A percentile compares a stretch with the other conserved stretches of the same genome.
Evolutionary conservation across 768 basidiomycete genomes (phyloP).

Genomic region (Agaricus subrufescens): DNA sequence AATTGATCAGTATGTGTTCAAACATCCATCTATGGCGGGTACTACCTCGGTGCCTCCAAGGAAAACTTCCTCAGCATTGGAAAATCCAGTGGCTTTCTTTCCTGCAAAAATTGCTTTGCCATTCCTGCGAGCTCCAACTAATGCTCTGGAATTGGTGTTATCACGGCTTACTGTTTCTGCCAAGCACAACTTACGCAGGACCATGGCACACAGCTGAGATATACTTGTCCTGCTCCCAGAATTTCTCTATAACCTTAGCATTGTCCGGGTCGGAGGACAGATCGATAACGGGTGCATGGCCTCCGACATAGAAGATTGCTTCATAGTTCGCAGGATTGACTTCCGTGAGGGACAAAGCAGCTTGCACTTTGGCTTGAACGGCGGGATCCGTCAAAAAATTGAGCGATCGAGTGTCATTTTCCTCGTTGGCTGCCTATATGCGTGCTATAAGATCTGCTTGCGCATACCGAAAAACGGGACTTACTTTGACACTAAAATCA

Average conservation of each 20-base stretch:
- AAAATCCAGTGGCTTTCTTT: slow-evolving; percentile 58
- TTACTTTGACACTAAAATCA: slow-evolving; percentile 45
- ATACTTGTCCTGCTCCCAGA: slow-evolving; percentile 64
- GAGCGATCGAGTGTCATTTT: slow-evolving; percentile 45
- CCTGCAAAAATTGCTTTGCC: slow-evolving; percentile 66
- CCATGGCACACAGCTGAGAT: slow-evolving; percentile 79
- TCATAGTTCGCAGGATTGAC: slow-evolving; percentile 59
- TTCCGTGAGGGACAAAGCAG: slow-evolving; percentile 56
- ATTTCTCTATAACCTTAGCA: slow-evolving; percentile 52
- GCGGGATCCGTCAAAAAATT: slow-evolving; percentile 57
- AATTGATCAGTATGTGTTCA: background rate
- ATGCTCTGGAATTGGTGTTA: slow-evolving; percentile 33
- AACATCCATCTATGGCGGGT: slow-evolving; percentile 1
- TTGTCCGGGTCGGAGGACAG: slow-evolving; percentile 54
- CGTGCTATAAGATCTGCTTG: slow-evolving; percentile 2
- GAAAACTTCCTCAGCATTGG: slow-evolving; percentile 62
- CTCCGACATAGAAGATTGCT: slow-evolving; percentile 76
- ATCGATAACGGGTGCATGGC: slow-evolving; percentile 76
- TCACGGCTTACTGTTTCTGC: background rate
- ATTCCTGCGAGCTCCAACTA: slow-evolving; percentile 48
- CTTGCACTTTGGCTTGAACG: slow-evolving; percentile 46
- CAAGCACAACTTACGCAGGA: slow-evolving; percentile 45
- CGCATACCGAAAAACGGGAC: slow-evolving; percentile 1
- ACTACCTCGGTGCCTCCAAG: slow-evolving; percentile 39
- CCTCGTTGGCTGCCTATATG: slow-evolving; percentile 34